Conservation (phyloP, 257 asterid genomes). For the Solanum rostratum region DNA sequence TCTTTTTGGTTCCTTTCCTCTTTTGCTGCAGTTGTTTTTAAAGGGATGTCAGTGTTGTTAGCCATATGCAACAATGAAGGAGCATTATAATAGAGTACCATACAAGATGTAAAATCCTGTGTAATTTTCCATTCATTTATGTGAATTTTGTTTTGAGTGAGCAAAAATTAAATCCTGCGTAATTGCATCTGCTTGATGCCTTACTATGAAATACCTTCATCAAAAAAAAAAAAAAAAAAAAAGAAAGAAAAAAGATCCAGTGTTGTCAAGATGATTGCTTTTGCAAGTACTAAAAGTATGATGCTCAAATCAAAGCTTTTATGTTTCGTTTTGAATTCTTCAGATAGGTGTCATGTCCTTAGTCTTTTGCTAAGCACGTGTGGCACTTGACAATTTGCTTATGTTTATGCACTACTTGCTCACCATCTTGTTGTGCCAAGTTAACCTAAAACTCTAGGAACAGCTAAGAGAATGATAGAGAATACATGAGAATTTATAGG, state of each 20-base stretch:
- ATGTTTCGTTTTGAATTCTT: neutral
- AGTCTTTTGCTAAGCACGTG: neutral
- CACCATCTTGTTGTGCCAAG: too few relatives aligned
- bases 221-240: too few relatives aligned
- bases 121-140: neutral
- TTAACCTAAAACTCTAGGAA: too few relatives aligned
- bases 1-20: neutral
- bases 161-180: neutral
- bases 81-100: neutral
- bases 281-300: neutral
- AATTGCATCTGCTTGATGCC: too few relatives aligned
- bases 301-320: neutral
- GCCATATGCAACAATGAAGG: neutral
- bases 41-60: neutral
- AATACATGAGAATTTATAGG: too few relatives aligned
- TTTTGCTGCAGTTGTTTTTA: neutral
- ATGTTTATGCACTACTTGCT: too few relatives aligned
- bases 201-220: too few relatives aligned
- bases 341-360: neutral
- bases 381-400: too few relatives aligned
- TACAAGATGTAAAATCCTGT: neutral
- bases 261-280: neutral
- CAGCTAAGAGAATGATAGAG: too few relatives aligned
- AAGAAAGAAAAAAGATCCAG: too few relatives aligned
- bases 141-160: neutral